Percentiles rank a stretch among this genome's conserved stretches.
phyloP scores from a whole-genome alignment of 192 early-diverging fungal genomes.

The Lunasporangiospora selenospora region DNA sequence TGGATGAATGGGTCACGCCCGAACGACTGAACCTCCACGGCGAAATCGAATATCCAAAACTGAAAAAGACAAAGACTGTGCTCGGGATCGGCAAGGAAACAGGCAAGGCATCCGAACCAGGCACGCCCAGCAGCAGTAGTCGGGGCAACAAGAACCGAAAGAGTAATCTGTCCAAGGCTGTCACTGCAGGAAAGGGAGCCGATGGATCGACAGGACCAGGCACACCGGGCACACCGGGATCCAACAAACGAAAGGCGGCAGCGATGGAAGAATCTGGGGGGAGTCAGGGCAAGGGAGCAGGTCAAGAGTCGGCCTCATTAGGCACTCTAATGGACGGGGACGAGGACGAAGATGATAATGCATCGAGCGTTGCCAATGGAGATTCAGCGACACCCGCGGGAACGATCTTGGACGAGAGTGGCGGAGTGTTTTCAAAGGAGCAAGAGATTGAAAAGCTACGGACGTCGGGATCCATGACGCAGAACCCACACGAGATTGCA shows the following conservation, averaged over 20 bases:
- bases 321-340: constrained; percentile 6
- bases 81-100: constrained; percentile 43
- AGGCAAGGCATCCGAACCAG: constrained; percentile 50
- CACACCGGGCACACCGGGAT: constrained; percentile 50
- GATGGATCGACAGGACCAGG: constrained; percentile 46
- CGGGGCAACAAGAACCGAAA: constrained; percentile 34
- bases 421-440: constrained; percentile 82
- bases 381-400: constrained; percentile 4
- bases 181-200: constrained; percentile 56
- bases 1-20: constrained; percentile 93
- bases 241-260: constrained; percentile 43
- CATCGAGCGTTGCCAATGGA: constrained; percentile 9
- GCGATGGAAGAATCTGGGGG: constrained; percentile 28
- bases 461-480: constrained; percentile 95
- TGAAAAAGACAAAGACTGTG: constrained; percentile 59
- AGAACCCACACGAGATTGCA: constrained; percentile 91
- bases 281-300: constrained; percentile 24
- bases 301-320: constrained; percentile 8
- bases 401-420: constrained; percentile 13
- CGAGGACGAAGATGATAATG: not conserved
- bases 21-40: constrained; percentile 69
- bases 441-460: constrained; percentile 97
- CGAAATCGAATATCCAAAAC: constrained; percentile 75
- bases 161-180: constrained; percentile 45
- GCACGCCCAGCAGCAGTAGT: constrained; percentile 32